Base-by-base conservation (phyloP, 176 grass and related monocot species). In the Bonia amplexicaulis region DNA sequence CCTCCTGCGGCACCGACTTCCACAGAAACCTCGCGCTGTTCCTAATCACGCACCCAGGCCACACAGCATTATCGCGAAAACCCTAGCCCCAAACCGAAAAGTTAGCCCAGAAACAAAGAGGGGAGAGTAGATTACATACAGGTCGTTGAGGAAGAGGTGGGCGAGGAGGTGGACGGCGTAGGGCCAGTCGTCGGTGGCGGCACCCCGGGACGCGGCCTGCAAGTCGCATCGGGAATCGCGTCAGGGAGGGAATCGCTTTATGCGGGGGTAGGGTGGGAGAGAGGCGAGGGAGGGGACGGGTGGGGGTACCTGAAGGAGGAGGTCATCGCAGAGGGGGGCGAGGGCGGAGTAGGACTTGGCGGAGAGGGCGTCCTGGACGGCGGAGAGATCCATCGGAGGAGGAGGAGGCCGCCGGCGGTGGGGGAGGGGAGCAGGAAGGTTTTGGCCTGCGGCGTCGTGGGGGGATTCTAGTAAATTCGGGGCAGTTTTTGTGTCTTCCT, bases 11-110 rank as follows among this genome's bases (percentile, higher is more conserved):
- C 63, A 91, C 76, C 6, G 92, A 91, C 80, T 96, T 99, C 97
- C 93, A 99, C 27, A 94, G 73, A 51, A 90, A 99, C 79, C 88
- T 94, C 68, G 91, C 90, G 57, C 88, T 96, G 65, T 99, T 94
- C 81, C 93, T 99, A 82, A 84, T 85, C 78, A 58, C 7, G 11
- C 57, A 73, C 67, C 39, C 53, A 76, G 6, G 60, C 57, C n/a
- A 72, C 41, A 77, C 14, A 31, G 4, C 29, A 67, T 84, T 71
- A 2, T 45, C 47, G 75, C 41, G 29, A 3, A 47, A 86, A 77
- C 79, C 58, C 68, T 77, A 85, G 62, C 31, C 65, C 23, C 19
- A 42, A 70, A 80, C 15, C 59, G 33, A 42, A 74, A 26, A 60
- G 10, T 12, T 60, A 11, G 23, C 1, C n/a, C 9, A 0, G 1